A percentile compares a stretch with the other conserved stretches of the same genome.
Conservation (phyloP, 495 filamentous ascomycete genomes). For the Neurospora terricola region DNA sequence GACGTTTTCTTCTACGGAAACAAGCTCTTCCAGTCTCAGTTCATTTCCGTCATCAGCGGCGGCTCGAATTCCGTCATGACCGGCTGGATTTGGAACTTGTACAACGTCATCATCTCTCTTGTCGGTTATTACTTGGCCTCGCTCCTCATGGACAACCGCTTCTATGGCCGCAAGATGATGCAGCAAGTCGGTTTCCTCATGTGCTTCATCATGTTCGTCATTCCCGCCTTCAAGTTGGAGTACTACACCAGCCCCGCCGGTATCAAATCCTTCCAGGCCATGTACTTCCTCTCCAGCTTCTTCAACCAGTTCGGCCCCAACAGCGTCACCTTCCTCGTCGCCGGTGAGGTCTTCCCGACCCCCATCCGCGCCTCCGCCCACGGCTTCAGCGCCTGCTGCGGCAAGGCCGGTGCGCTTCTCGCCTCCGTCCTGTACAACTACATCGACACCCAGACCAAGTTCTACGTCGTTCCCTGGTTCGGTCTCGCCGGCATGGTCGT, state of each 20-base stretch:
- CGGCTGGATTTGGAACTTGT: constrained; percentile 80
- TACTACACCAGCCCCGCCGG: constrained; percentile 59
- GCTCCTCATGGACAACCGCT: constrained; percentile 80
- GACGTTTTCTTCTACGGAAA: constrained; percentile 97
- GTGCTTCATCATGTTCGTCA: constrained; percentile 77
- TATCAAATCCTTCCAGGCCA: constrained; percentile 76
- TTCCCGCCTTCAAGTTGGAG: constrained; percentile 73
- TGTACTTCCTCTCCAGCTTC: constrained; percentile 88
- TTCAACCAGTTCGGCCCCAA: constrained; percentile 97
- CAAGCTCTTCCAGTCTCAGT: constrained; percentile 86
- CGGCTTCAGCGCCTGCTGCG: constrained; percentile 75
- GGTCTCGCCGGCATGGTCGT: constrained; percentile 71
- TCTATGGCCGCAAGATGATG: constrained; percentile 89
- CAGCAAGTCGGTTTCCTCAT: constrained; percentile 80
- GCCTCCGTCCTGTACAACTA: constrained; percentile 83
- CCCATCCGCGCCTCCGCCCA: constrained; percentile 84
- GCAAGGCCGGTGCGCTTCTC: constrained; percentile 76
- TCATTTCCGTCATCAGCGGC: constrained; percentile 63
- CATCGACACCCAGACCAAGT: constrained; percentile 65
- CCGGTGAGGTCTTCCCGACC: constrained; percentile 84
- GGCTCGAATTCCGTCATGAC: constrained; percentile 57
- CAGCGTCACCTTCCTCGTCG: constrained; percentile 82
- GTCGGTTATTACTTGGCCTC: constrained; percentile 72
- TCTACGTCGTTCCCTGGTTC: constrained; percentile 88
- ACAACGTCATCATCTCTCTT: constrained; percentile 76